Conservation (phyloP, 148 eudicot genomes). For the Silene uniflora region DNA sequence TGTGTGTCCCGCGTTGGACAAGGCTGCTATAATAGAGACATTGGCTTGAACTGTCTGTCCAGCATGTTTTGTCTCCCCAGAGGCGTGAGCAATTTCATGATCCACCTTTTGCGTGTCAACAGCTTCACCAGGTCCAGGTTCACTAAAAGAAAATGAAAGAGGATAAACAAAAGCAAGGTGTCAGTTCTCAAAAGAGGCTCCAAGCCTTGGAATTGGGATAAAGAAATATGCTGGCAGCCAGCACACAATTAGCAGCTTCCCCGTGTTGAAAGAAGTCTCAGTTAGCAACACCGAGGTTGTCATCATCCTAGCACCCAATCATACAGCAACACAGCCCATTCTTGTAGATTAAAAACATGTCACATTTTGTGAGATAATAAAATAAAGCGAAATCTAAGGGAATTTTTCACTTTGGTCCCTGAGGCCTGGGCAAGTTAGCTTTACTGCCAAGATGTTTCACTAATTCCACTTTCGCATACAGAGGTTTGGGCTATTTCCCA, state of each 20-base stretch:
- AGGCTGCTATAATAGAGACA: slow-evolving; percentile 51
- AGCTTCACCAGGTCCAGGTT: slow-evolving; percentile 41
- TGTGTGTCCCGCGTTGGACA: slow-evolving; percentile 76
- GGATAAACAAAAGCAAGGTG: neutral
- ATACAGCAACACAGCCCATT: neutral
- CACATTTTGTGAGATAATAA: neutral
- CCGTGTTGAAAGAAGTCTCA: neutral
- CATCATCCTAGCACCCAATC: slow-evolving; percentile 7
- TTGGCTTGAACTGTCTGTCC: slow-evolving; percentile 31
- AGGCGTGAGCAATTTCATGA: slow-evolving; percentile 33
- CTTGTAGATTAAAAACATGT: neutral
- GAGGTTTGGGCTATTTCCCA: neutral
- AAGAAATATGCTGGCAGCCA: neutral
- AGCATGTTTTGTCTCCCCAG: slow-evolving; percentile 36
- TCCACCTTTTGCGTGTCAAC: slow-evolving; percentile 36
- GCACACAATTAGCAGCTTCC: neutral
- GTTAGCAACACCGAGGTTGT: neutral
- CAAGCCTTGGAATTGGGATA: neutral
- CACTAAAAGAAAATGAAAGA: slow-evolving; percentile 29
- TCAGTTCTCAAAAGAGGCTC: neutral
- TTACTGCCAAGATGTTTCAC: neutral
- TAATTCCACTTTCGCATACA: neutral
- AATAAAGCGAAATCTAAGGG: neutral
- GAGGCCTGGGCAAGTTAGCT: neutral
- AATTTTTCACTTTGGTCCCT: neutral